Base-by-base conservation (phyloP, 192 early-diverging fungal genomes). In the Linnemannia hyalina region DNA sequence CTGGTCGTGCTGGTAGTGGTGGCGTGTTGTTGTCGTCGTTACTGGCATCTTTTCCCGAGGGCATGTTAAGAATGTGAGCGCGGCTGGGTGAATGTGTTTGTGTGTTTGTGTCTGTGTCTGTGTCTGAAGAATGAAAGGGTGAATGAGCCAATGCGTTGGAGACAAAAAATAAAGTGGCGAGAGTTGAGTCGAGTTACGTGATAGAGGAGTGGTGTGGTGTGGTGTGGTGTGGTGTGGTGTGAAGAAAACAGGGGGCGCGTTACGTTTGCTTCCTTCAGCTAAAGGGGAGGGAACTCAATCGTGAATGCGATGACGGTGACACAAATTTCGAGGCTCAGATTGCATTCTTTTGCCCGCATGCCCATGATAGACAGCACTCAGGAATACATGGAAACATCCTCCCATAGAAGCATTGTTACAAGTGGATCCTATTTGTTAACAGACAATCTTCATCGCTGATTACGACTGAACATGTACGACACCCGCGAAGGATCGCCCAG, bases 401-500 rank as follows among this genome's bases (percentile, higher is more conserved):
- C 5, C 36, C 69, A 70, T 42, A 70, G 40, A 41, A 70, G 38
- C 38, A 42, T 70, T 26, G 35, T 35, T 15, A 32, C 26, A 20
- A 15, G 0, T 5, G 2, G 5, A n/a, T 22, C 4, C 32, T 65
- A 32, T 15, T 23, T 65, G 32, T 2, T 65, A 10, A 18, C 0
- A 16, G 69, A 23, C 7, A 42, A 26, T 10, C 32, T 23, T 63
- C 42, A 78, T 16, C 77, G 82, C 11, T 75, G 63, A 6, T 77
- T 52, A 40, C 82, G 71, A 44, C 70, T 36, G 26, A 80, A 83
- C 2, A 47, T 16, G 13, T 63, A 80, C 22, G 74, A 77, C 32
- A 85, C 70, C 0, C 83, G 74, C 29, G 78, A 65, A 0, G 54
- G 23, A 42, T 85, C 78, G n/a, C 78, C 83, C 9, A 85, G 36